Evolutionary conservation across 345 rosid genomes (phyloP), one percentile per base, ranked within the genome.

Genomic region (rapeseed (Brassica napus)): DNA sequence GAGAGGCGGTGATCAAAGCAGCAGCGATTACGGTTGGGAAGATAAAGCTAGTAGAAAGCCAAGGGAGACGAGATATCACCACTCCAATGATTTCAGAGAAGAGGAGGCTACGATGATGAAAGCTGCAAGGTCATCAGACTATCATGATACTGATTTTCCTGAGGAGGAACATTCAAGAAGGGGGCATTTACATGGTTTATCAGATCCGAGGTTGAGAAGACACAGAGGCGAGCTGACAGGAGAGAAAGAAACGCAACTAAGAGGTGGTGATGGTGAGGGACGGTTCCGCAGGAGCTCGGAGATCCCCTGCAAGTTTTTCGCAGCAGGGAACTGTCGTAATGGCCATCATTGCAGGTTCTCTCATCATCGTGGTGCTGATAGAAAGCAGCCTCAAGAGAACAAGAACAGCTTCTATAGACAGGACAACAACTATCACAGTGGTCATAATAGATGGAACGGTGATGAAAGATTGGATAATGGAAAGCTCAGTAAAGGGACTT

Each of bases 291-390:
- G 86, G 82, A 83, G 84, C 59, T 72, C 69, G 1, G 86, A 84
- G 60, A 74, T 88, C 72, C 91, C 92, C 15, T 94, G 98, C 89
- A 94, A 84, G 81, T 92, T 82, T 82, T 92, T 87, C 77, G 91
- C 96, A 70, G 87, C 86, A 3, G 99, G 99, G 55, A 84, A 82
- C 74, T 95, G 99, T 85, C 91, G 94, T 74, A 90, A 88, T 79
- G 97, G 96, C 12, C 86, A 84, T 28, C 71, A 82, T 79, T 95
- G 99, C 83, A 86, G 94, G 84, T 95, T 90, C 82, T 86, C 89
- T 75, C 99, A 95, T 83, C 77, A 84, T 67, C 79, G 62, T 73
- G 85, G 62, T 73, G 85, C 76, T 79, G 78, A 77, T n/a, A 81
- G 65, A 70, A 76, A 88, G 82, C 82, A 82, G 82, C 76, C 83